These are phyloP conservation scores for Aplosporella prunicola DNA, from an alignment of 2,329 filamentous ascomycete genomes.

Conservation along the genomic window DNA sequence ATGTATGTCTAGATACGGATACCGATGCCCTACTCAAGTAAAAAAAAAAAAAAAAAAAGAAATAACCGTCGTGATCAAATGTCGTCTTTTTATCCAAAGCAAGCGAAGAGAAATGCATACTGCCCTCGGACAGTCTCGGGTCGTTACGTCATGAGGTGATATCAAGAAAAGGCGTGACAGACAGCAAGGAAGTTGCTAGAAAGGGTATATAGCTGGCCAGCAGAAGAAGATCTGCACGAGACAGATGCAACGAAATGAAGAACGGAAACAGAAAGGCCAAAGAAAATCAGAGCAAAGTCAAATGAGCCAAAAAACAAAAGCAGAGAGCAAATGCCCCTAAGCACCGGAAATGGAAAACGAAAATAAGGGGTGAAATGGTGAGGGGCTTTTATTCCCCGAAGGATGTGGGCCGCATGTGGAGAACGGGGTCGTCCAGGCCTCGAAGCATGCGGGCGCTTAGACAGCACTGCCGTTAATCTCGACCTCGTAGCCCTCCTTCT, in stretches of 20 bases:
- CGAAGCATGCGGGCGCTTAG: slow-evolving; percentile 8
- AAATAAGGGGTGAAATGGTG: background rate
- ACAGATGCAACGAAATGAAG: background rate
- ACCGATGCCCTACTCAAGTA: no score
- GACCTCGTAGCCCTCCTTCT: slow-evolving; percentile 73
- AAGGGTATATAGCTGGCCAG: slow-evolving; percentile 10
- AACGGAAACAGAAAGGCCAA: background rate
- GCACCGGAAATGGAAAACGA: no score
- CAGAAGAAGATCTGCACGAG: slow-evolving; percentile 7
- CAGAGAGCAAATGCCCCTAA: background rate
- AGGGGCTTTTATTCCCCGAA: background rate
- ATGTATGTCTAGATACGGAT: no score
- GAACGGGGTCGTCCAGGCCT: background rate
- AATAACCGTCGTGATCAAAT: no score
- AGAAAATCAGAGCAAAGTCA: background rate
- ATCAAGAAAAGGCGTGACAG: no score
- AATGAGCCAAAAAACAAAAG: background rate
- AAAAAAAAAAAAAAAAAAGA: no score
- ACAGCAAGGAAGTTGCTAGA: no score
- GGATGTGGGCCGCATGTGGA: background rate
- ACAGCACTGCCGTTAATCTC: slow-evolving; percentile 56
- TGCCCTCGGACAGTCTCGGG: no score
- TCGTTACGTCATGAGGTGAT: no score
- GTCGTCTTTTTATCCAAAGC: no score
- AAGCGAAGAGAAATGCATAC: no score